phyloP scores from a whole-genome alignment of 2,329 filamentous ascomycete species.

The Xylariaceae sp. region DNA sequence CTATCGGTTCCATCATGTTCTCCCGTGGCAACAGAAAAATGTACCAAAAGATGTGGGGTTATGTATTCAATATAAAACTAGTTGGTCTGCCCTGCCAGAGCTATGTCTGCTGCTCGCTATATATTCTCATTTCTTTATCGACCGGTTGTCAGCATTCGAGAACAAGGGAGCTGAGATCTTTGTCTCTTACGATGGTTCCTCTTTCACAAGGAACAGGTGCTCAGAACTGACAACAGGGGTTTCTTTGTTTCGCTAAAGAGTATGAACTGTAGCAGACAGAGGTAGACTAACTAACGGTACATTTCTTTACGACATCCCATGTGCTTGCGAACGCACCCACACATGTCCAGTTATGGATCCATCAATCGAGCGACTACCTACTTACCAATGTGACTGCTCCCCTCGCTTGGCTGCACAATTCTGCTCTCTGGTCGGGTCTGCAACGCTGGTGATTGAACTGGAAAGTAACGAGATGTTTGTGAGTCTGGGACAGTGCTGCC shows the following conservation, averaged over 20 bases:
- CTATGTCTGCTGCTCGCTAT: background rate
- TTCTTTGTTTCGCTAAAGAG: background rate
- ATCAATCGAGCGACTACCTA: too few species aligned
- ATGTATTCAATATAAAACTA: too few species aligned
- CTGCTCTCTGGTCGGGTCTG: background rate
- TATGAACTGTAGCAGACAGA: background rate
- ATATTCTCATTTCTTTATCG: background rate
- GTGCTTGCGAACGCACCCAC: too few species aligned
- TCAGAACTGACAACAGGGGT: background rate
- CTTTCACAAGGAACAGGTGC: background rate
- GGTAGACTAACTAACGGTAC: too few species aligned
- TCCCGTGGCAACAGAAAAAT: too few species aligned
- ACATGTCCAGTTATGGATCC: too few species aligned
- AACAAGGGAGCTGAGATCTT: slow-evolving; percentile 3
- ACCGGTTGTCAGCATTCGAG: background rate
- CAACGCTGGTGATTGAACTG: background rate
- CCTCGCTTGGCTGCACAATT: background rate
- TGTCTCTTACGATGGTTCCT: background rate
- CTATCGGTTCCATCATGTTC: too few species aligned
- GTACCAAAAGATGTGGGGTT: too few species aligned
- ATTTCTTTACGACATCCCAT: too few species aligned
- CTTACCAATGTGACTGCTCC: background rate
- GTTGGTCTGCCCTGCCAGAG: too few species aligned
- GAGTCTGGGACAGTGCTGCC: background rate
- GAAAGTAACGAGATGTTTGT: slow-evolving; percentile 5